Conservation (phyloP, 2,329 filamentous ascomycete genomes). For the Talaromyces funiculosus region DNA sequence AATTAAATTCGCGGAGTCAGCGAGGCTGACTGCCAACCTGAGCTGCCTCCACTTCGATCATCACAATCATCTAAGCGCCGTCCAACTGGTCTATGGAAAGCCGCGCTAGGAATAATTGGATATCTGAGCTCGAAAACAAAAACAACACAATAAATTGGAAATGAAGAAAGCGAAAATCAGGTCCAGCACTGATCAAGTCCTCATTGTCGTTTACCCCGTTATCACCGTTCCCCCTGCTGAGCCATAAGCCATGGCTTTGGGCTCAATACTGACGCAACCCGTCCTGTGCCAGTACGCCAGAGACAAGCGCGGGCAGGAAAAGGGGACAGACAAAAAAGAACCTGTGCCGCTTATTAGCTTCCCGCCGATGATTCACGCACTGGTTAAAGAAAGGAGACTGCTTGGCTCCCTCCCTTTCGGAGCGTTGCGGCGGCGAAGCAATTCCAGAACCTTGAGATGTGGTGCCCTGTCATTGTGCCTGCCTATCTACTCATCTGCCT, state of each 20-base stretch:
- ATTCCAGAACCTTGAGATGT: slow-evolving; percentile 1
- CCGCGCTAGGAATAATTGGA: slow-evolving; percentile 10
- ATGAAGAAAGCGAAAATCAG: slow-evolving; percentile 4
- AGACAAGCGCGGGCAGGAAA: not conserved
- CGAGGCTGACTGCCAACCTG: not conserved
- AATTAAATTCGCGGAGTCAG: not conserved
- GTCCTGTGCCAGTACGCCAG: not conserved
- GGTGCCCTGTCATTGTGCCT: not conserved
- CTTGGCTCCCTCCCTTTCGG: slow-evolving; percentile 9
- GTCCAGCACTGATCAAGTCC: not conserved
- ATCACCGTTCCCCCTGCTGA: not conserved
- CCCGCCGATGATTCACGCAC: not conserved
- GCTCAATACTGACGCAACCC: not conserved
- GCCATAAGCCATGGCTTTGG: slow-evolving; percentile 1
- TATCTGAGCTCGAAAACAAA: slow-evolving; percentile 10
- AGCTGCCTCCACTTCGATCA: not conserved
- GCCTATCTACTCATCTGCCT: not conserved
- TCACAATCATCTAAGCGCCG: slow-evolving; percentile 6
- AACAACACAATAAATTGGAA: not conserved
- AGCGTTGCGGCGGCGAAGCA: slow-evolving; percentile 4
- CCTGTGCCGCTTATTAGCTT: slow-evolving; percentile 11
- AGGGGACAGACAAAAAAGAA: not conserved
- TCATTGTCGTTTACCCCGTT: not conserved
- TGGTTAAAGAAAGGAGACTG: slow-evolving; percentile 1
- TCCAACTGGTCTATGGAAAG: slow-evolving; percentile 2